Conservation (phyloP, 768 basidiomycete genomes). For the Tricholoma terreum region DNA sequence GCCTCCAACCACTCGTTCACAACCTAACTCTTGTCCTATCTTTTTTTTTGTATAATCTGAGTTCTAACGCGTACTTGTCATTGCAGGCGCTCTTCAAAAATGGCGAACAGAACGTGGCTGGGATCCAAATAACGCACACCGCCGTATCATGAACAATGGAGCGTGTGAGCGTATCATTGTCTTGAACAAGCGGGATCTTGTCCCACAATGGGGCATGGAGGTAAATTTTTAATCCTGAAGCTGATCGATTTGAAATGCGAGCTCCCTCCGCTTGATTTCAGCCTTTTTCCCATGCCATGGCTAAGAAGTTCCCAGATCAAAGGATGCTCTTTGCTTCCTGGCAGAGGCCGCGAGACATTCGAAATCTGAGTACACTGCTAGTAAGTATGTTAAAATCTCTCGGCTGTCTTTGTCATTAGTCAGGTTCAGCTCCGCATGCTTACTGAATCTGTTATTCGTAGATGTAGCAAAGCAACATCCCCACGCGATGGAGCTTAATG, state of each 20-base stretch:
- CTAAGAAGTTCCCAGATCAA: slow-evolving; percentile 66
- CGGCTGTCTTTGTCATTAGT: slow-evolving; percentile 4
- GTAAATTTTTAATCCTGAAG: slow-evolving; percentile 40
- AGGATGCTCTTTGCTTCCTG: slow-evolving; percentile 68
- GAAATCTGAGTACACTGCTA: slow-evolving; percentile 59
- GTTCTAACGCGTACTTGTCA: slow-evolving; percentile 1
- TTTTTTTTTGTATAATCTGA: background rate
- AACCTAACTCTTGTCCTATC: background rate
- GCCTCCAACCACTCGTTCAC: background rate
- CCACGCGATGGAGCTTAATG: slow-evolving; percentile 75
- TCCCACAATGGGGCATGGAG: slow-evolving; percentile 84
- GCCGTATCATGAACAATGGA: slow-evolving; percentile 36
- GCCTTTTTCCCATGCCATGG: slow-evolving; percentile 77
- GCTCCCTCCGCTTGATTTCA: slow-evolving; percentile 24
- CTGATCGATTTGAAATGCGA: slow-evolving; percentile 7
- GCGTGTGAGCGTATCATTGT: slow-evolving; percentile 86
- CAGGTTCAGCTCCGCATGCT: background rate
- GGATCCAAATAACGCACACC: slow-evolving; percentile 39
- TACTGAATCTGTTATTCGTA: slow-evolving; percentile 24
- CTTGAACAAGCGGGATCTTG: slow-evolving; percentile 90
- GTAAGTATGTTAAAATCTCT: slow-evolving; percentile 57
- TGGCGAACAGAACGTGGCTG: slow-evolving; percentile 70
- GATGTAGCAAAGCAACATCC: slow-evolving; percentile 69
- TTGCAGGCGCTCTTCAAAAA: slow-evolving; percentile 58
- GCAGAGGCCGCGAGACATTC: slow-evolving; percentile 65